Percentiles rank a stretch among this genome's conserved stretches.
phyloP scores from a whole-genome alignment of 1,284 basidiomycete species.

The Ceratobasidium sp. region DNA sequence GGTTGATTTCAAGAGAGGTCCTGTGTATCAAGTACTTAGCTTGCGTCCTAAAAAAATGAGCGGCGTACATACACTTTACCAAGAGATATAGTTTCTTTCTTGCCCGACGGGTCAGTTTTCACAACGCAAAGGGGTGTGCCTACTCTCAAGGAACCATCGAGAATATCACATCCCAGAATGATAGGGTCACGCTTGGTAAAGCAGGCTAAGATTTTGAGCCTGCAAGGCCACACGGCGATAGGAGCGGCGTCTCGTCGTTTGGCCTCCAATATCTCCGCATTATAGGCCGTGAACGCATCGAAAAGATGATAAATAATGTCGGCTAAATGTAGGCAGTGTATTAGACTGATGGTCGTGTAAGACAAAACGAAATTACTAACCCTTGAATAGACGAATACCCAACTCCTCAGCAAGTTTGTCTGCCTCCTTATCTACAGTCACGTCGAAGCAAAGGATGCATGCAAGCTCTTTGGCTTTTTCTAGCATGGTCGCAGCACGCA shows the following conservation, averaged over 20 bases:
- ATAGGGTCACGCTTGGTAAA: conserved; percentile 99
- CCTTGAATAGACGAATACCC: conserved; percentile 69
- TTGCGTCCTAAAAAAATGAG: not conserved
- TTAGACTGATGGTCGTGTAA: conserved; percentile 24
- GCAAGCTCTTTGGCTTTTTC: conserved; percentile 97
- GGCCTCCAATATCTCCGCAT: conserved; percentile 92
- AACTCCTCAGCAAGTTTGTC: conserved; percentile 80
- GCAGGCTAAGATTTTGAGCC: conserved; percentile 90
- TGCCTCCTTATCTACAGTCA: conserved; percentile 64
- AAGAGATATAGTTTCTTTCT: conserved; percentile 91
- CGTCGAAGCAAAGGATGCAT: conserved; percentile 97
- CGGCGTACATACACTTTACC: conserved; percentile 86
- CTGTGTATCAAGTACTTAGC: conserved; percentile 59
- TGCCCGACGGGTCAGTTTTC: conserved; percentile 87
- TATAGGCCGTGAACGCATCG: conserved; percentile 98
- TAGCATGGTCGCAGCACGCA: conserved; percentile 94
- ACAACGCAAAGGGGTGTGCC: conserved; percentile 98
- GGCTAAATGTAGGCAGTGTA: conserved; percentile 63
- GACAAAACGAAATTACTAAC: conserved; percentile 52
- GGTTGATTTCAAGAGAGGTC: conserved; percentile 95
- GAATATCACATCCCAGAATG: conserved; percentile 96
- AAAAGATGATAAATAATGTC: conserved; percentile 99
- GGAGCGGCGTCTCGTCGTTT: conserved; percentile 93
- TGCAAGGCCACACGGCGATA: conserved; percentile 97
- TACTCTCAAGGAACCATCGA: conserved; percentile 92